These are phyloP conservation scores for Antarctomyces pellizariae DNA, from an alignment of 495 filamentous ascomycete genomes.

Conservation along the genomic window DNA sequence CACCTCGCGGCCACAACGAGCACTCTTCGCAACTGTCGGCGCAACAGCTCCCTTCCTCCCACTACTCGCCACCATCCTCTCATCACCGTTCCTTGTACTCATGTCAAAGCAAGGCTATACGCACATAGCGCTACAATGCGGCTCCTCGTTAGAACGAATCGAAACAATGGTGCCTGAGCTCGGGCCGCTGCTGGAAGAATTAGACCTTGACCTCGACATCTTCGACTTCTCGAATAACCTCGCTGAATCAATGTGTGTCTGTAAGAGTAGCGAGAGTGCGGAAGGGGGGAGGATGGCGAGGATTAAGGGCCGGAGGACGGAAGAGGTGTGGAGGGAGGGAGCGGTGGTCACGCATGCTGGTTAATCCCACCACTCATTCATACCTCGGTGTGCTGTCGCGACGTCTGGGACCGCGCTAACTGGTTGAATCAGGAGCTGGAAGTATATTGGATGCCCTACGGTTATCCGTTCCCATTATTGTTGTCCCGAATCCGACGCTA, in stretches of 20 bases:
- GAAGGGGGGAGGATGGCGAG: slow-evolving; percentile 33
- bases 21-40: slow-evolving; percentile 76
- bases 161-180: slow-evolving; percentile 5
- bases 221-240: too few species aligned
- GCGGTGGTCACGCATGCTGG: slow-evolving; percentile 82
- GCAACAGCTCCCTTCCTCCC: slow-evolving; percentile 66
- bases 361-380: slow-evolving; percentile 16
- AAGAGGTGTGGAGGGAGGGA: slow-evolving; percentile 19
- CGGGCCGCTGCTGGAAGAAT: slow-evolving; percentile 9
- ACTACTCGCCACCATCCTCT: slow-evolving; percentile 42
- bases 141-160: slow-evolving; percentile 17
- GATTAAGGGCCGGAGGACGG: slow-evolving; percentile 14
- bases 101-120: slow-evolving; percentile 34
- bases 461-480: slow-evolving; percentile 39
- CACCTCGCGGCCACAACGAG: neutral
- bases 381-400: neutral
- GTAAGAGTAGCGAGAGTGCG: too few species aligned
- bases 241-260: too few species aligned
- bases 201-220: slow-evolving; percentile 24
- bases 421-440: slow-evolving; percentile 41
- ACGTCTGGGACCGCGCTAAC: slow-evolving; percentile 2
- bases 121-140: slow-evolving; percentile 53
- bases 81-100: slow-evolving; percentile 30
- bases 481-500: slow-evolving; percentile 64
- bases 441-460: slow-evolving; percentile 68